phyloP scores from a whole-genome alignment of 2,329 filamentous ascomycete species.

The Talaromyces sp. region DNA sequence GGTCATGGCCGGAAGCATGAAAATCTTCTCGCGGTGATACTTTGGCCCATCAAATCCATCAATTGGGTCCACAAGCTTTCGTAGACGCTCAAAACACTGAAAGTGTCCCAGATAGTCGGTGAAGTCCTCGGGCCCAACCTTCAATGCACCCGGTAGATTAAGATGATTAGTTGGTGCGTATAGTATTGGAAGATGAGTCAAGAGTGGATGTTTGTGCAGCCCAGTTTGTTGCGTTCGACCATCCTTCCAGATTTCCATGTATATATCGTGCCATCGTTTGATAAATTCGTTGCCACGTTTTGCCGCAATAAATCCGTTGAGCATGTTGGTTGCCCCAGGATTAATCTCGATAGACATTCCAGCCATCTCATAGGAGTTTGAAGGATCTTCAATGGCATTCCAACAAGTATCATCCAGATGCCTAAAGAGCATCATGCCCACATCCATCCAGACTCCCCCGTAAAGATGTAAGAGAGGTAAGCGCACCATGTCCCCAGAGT shows the following conservation, averaged over 20 bases:
- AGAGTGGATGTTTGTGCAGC: slow-evolving; percentile 10
- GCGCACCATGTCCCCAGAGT: slow-evolving; percentile 49
- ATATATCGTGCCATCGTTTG: slow-evolving; percentile 21
- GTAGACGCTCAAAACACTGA: slow-evolving; percentile 9
- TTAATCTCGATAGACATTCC: slow-evolving; percentile 9
- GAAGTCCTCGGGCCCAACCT: slow-evolving; percentile 10
- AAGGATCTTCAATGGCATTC: slow-evolving; percentile 38
- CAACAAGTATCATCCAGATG: slow-evolving; percentile 45
- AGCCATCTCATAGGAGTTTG: slow-evolving; percentile 33
- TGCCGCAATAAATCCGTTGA: slow-evolving; percentile 17
- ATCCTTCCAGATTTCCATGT: slow-evolving; percentile 15
- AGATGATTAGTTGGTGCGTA: slow-evolving; percentile 20
- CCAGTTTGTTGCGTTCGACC: slow-evolving; percentile 7
- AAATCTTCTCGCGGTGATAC: slow-evolving; percentile 7
- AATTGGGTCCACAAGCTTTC: slow-evolving; percentile 4
- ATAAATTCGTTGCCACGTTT: slow-evolving; percentile 15
- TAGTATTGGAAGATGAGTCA: slow-evolving; percentile 28
- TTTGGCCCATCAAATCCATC: slow-evolving; percentile 12
- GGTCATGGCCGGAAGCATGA: slow-evolving; percentile 8
- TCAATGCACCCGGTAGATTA: slow-evolving; percentile 10
- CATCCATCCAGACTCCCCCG: slow-evolving; percentile 43
- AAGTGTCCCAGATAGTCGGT: slow-evolving; percentile 11
- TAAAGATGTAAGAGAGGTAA: slow-evolving; percentile 39
- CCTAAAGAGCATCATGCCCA: slow-evolving; percentile 41
- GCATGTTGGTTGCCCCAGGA: slow-evolving; percentile 1